phyloP scores from a whole-genome alignment of 192 early-diverging fungal species.

The Diversispora eburnea region DNA sequence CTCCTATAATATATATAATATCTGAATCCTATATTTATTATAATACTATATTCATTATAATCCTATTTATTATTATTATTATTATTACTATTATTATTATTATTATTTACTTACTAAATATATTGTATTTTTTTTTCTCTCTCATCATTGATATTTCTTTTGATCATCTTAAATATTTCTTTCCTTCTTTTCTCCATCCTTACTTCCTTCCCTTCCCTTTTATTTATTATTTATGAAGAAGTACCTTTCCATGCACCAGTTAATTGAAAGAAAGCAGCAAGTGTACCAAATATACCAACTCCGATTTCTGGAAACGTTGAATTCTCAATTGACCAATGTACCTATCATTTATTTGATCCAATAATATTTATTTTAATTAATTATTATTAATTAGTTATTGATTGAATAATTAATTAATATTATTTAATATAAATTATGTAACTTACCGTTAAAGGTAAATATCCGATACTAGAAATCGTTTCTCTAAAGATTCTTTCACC shows the following conservation, averaged over 20 bases:
- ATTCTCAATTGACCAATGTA: conserved; percentile 89
- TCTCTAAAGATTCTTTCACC: conserved; percentile 64
- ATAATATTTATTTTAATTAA: background rate
- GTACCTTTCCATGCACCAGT: conserved; percentile 79
- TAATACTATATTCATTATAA: too few relatives aligned
- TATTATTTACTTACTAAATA: too few relatives aligned
- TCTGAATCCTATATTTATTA: too few relatives aligned
- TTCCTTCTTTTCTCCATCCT: too few relatives aligned
- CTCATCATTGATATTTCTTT: too few relatives aligned
- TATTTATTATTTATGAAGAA: background rate
- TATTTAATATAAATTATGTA: background rate
- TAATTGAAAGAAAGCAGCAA: conserved; percentile 83
- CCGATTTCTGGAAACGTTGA: conserved; percentile 87
- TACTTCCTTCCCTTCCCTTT: too few relatives aligned
- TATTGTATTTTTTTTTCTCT: too few relatives aligned
- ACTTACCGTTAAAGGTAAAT: conserved; percentile 76
- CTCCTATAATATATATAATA: too few relatives aligned
- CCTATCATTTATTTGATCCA: conserved; percentile 28
- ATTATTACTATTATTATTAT: too few relatives aligned
- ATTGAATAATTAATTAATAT: background rate
- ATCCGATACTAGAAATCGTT: conserved; percentile 85
- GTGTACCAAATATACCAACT: conserved; percentile 90
- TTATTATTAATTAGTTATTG: background rate
- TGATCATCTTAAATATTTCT: too few relatives aligned
- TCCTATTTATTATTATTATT: too few relatives aligned